A percentile compares a stretch with the other conserved stretches of the same genome.
These are phyloP conservation scores for Berkeleyomyces rouxiae DNA, from an alignment of 2,329 filamentous ascomycete genomes.

Conservation along the genomic window DNA sequence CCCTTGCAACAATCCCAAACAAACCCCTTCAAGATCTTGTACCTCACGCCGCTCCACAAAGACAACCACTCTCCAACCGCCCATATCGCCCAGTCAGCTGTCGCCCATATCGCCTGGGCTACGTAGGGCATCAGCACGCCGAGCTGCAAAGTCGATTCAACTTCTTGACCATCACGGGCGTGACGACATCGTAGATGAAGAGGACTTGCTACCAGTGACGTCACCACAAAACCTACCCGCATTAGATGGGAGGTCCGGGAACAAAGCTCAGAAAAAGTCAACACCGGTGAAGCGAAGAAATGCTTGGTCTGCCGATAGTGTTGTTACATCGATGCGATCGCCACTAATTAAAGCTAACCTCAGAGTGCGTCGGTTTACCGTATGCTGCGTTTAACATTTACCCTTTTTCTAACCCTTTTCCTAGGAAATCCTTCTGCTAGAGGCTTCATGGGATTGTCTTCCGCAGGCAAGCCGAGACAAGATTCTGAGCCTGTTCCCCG, in stretches of 20 bases:
- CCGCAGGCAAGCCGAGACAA: background rate
- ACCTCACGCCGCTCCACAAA: too few species aligned
- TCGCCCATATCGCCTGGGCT: background rate
- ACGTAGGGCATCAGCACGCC: background rate
- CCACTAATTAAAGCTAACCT: slow-evolving; percentile 9
- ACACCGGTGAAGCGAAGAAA: background rate
- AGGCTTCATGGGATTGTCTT: slow-evolving; percentile 6
- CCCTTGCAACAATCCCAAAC: too few species aligned
- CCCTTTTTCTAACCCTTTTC: background rate
- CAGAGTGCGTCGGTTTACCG: slow-evolving; percentile 1
- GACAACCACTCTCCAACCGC: too few species aligned
- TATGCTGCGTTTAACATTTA: background rate
- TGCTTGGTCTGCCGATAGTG: slow-evolving; percentile 3
- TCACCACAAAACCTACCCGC: background rate
- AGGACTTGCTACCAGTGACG: background rate
- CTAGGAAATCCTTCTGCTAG: slow-evolving; percentile 10
- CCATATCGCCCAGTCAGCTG: background rate
- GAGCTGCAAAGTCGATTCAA: background rate
- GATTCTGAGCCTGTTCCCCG: slow-evolving; percentile 5
- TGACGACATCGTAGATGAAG: background rate
- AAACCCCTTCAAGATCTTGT: too few species aligned
- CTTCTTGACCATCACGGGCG: background rate
- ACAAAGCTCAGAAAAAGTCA: background rate
- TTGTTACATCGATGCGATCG: slow-evolving; percentile 6
- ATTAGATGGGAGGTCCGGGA: background rate